Conservation (phyloP, 148 eudicot genomes). For the Silene latifolia region DNA sequence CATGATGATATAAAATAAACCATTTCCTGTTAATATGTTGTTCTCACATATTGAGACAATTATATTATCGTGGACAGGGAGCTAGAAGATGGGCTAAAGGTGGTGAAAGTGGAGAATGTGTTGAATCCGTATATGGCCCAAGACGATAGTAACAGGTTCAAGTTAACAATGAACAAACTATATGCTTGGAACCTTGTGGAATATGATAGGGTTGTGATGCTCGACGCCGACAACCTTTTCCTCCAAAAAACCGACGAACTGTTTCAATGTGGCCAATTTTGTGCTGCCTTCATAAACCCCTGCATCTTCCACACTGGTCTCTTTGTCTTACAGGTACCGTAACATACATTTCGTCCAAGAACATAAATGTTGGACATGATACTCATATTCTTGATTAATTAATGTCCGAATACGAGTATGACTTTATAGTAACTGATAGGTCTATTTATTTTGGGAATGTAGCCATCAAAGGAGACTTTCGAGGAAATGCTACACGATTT, state of each 20-base stretch:
- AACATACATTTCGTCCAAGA: too few relatives aligned
- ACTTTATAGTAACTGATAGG: background rate
- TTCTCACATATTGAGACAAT: too few relatives aligned
- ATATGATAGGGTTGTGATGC: slow-evolving; percentile 90
- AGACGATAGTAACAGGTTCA: slow-evolving; percentile 51
- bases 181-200: slow-evolving; percentile 85
- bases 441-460: slow-evolving; percentile 23
- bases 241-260: slow-evolving; percentile 74
- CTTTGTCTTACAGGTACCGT: slow-evolving; percentile 73
- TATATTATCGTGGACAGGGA: slow-evolving; percentile 41
- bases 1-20: too few relatives aligned
- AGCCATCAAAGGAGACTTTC: slow-evolving; percentile 77
- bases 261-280: slow-evolving; percentile 92
- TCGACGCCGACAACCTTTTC: slow-evolving; percentile 91
- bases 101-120: slow-evolving; percentile 74
- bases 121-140: slow-evolving; percentile 58
- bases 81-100: slow-evolving; percentile 83
- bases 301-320: slow-evolving; percentile 98
- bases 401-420: too few relatives aligned
- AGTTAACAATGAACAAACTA: slow-evolving; percentile 77
- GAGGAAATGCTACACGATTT: slow-evolving; percentile 71
- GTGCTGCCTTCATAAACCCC: slow-evolving; percentile 96
- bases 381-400: too few relatives aligned
- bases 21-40: too few relatives aligned
- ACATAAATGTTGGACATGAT: too few relatives aligned